phyloP scores from a whole-genome alignment of 2,329 filamentous ascomycete genomes.

The Chaetothyriales sp. region DNA sequence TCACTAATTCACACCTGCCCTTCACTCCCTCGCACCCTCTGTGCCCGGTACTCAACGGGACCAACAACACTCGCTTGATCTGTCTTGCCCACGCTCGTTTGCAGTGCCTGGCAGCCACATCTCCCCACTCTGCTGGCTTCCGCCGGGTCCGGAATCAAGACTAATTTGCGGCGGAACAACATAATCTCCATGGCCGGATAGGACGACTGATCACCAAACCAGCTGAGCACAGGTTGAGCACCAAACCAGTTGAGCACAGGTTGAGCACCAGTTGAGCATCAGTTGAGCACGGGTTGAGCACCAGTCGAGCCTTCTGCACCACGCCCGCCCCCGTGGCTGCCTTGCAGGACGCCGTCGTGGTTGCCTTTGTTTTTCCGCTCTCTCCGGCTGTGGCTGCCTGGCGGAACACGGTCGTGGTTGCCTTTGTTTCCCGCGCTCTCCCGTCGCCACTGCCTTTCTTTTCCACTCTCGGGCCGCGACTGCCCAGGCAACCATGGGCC shows the following conservation, averaged over 20 bases:
- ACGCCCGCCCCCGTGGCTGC: neutral
- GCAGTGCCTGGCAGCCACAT: neutral
- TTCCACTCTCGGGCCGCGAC: neutral
- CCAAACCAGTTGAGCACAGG: too few relatives aligned
- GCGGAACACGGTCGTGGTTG: too few relatives aligned
- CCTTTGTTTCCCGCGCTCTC: too few relatives aligned
- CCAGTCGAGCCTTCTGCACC: constrained; percentile 2
- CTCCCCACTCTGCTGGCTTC: neutral
- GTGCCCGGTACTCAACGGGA: neutral
- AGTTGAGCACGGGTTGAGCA: too few relatives aligned
- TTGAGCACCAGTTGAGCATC: too few relatives aligned
- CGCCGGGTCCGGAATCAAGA: neutral
- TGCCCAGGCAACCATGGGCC: constrained; percentile 12
- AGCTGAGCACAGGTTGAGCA: neutral
- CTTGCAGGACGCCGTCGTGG: neutral
- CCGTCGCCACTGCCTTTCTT: too few relatives aligned
- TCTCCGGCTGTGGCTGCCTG: too few relatives aligned
- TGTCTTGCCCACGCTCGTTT: neutral
- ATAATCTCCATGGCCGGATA: neutral
- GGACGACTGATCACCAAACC: neutral
- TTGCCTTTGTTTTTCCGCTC: too few relatives aligned
- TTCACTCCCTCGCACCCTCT: neutral
- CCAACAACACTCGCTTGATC: neutral
- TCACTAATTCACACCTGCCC: neutral
- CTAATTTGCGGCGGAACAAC: neutral